Evolutionary conservation across 176 grass and related monocot species (phyloP), one percentile per base, ranked within the genome.

Genomic region (Dactylis glomerata): DNA sequence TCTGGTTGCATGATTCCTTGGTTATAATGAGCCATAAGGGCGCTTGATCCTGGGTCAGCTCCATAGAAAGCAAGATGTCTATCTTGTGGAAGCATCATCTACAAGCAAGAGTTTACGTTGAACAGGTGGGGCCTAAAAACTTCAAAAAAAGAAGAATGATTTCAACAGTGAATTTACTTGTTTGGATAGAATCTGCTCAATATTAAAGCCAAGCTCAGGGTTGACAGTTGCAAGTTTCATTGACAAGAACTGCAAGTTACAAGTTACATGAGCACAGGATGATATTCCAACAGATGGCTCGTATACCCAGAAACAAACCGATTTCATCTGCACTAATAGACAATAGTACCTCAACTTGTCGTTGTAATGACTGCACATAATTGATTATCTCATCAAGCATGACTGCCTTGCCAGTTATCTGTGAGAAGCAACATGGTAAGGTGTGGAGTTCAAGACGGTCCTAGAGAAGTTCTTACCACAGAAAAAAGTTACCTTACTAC

Each of bases 381-480:
- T 98, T 98, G 77, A 98, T 98, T 38, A 98, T 98, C 89, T 98
- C 96, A 85, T 95, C 96, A 83, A 98, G 96, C 93, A 98, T 98
- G 66, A 98, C 89, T 40, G 96, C 96, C 83, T 98, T 98, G 33
- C 93, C 96, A 89, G 91, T 98, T 38, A 95, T 93, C 96, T 98
- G 76, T 50, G 24, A 82, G 45, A 87, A 63, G 14, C 23, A 73
- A 81, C 59, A 49, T 51, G 59, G 73, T 80, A 64, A 76, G 47
- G 67, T 75, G 13, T 6, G 1, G 20, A 72, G 8, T 28, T 77
- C 55, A 52, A 26, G 2, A 71, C 20, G 42, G 28, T 27, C 38
- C 0, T 10, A 8, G 32, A 68, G 46, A 85, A 72, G 52, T 63
- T 66, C 41, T 79, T 52, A 34, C 5, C 10, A 27, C 3, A 81